These are phyloP conservation scores for Niebla homalea DNA, from an alignment of 495 filamentous ascomycete species.

Conservation along the genomic window DNA sequence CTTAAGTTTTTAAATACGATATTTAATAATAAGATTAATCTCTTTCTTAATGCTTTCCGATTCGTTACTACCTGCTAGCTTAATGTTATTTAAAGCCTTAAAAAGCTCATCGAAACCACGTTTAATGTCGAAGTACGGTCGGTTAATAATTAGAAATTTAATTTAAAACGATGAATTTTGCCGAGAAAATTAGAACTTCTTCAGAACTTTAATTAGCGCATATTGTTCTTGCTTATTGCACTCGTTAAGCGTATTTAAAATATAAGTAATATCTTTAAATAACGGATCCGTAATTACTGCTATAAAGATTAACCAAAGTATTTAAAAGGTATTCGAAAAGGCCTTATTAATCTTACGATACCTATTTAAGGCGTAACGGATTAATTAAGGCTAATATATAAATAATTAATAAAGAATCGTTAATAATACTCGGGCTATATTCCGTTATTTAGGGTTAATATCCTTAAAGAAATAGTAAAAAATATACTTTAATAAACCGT, in stretches of 20 bases:
- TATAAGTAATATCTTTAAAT: constrained; percentile 28
- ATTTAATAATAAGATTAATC: constrained; percentile 25
- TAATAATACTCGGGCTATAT: constrained; percentile 22
- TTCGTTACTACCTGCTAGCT: constrained; percentile 25
- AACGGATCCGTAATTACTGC: constrained; percentile 3
- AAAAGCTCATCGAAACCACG: constrained; percentile 12
- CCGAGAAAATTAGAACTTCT: constrained; percentile 8
- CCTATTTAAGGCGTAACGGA: constrained; percentile 18
- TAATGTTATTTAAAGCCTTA: constrained; percentile 10
- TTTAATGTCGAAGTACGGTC: constrained; percentile 27
- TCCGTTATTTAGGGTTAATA: constrained; percentile 22
- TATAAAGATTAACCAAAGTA: constrained; percentile 5
- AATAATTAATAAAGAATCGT: constrained; percentile 32
- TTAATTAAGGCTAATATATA: constrained; percentile 14
- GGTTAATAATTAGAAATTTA: constrained; percentile 33
- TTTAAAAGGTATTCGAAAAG: constrained; percentile 2
- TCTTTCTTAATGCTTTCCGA: constrained; percentile 24
- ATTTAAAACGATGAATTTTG: neutral
- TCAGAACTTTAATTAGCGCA: neutral
- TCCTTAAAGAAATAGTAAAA: constrained; percentile 38
- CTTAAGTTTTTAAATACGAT: constrained; percentile 9
- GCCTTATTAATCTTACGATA: constrained; percentile 18
- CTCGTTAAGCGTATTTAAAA: constrained; percentile 32
- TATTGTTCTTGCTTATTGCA: constrained; percentile 15
- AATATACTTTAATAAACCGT: constrained; percentile 2